These are phyloP conservation scores for Annona cherimola DNA, from an alignment of 164 flowering plant species.

Conservation along the genomic window DNA sequence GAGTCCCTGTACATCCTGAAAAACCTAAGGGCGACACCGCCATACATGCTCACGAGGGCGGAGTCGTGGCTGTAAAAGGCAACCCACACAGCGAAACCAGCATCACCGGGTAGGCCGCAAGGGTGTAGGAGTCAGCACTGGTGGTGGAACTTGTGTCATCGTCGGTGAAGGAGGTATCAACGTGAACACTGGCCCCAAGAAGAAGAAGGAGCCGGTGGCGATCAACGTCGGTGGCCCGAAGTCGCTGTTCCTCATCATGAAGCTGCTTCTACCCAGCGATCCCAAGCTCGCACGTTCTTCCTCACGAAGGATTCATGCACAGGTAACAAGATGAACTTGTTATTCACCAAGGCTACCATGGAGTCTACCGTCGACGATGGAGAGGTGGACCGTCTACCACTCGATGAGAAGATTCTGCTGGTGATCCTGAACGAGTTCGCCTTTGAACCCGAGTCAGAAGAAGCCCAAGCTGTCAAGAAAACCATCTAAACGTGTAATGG, in stretches of 20 bases:
- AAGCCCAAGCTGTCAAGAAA: constrained; percentile 29
- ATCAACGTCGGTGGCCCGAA: constrained; percentile 6
- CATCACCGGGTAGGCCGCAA: constrained; percentile 7
- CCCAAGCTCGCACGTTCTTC: constrained; percentile 24
- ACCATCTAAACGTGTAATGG: constrained; percentile 26
- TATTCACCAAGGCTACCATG: constrained; percentile 12
- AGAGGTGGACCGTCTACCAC: constrained; percentile 32
- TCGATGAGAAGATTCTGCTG: constrained; percentile 29
- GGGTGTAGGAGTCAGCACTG: constrained; percentile 16
- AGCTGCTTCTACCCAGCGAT: constrained; percentile 22
- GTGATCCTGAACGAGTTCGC: constrained; percentile 27
- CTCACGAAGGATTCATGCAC: constrained; percentile 19
- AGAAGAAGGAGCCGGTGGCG: constrained; percentile 11
- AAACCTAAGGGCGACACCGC: constrained; percentile 3
- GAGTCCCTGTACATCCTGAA: background rate
- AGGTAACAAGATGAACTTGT: constrained; percentile 14
- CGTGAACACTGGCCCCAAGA: constrained; percentile 13
- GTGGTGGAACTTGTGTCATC: constrained; percentile 12
- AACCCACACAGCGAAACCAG: constrained; percentile 10
- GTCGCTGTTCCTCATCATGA: constrained; percentile 9
- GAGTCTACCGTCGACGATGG: constrained; percentile 27
- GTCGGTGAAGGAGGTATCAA: constrained; percentile 21
- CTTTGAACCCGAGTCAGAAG: constrained; percentile 25
- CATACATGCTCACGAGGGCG: constrained; percentile 1
- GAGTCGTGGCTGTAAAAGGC: constrained; percentile 6